These are phyloP conservation scores for Claviceps purpurea DNA, from an alignment of 2,329 filamentous ascomycete species.

Conservation along the genomic window DNA sequence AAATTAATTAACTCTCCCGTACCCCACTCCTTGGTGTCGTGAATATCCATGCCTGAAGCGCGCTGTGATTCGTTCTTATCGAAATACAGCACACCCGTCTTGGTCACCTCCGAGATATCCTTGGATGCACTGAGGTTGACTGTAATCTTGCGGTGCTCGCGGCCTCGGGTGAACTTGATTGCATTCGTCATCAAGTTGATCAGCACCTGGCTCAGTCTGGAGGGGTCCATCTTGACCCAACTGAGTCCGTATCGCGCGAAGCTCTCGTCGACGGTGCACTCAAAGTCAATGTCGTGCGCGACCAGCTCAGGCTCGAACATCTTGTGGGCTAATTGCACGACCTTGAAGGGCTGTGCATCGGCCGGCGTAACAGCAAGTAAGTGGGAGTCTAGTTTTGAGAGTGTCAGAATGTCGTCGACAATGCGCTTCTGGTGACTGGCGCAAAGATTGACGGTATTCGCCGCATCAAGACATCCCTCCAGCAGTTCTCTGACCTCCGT, in stretches of 20 bases:
- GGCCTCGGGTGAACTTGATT: conserved; percentile 51
- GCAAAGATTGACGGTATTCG: conserved; percentile 71
- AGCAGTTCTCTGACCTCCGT: conserved; percentile 34
- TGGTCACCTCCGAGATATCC: conserved; percentile 29
- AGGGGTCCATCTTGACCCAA: conserved; percentile 65
- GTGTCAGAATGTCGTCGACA: conserved; percentile 52
- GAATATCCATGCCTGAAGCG: conserved; percentile 25
- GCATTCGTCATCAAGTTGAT: conserved; percentile 64
- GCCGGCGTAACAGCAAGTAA: conserved; percentile 58
- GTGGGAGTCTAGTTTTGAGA: conserved; percentile 58
- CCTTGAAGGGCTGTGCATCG: conserved; percentile 52
- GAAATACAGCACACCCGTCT: conserved; percentile 32
- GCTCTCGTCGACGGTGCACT: conserved; percentile 54
- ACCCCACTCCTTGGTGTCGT: conserved; percentile 54
- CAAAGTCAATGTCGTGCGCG: conserved; percentile 57
- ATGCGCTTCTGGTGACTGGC: conserved; percentile 67
- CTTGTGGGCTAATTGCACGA: conserved; percentile 56
- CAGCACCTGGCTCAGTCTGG: conserved; percentile 57
- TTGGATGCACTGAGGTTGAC: conserved; percentile 52
- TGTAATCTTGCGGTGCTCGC: conserved; percentile 44
- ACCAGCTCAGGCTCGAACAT: conserved; percentile 69
- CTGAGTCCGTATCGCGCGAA: conserved; percentile 52
- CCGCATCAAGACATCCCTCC: conserved; percentile 53
- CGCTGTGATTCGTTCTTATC: conserved; percentile 28
- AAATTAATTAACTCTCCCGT: conserved; percentile 57